Evolutionary conservation across 371 early-diverging fungal genomes (phyloP), one percentile per base, ranked within the genome.

Genomic region (Cokeromyces recurvatus): DNA sequence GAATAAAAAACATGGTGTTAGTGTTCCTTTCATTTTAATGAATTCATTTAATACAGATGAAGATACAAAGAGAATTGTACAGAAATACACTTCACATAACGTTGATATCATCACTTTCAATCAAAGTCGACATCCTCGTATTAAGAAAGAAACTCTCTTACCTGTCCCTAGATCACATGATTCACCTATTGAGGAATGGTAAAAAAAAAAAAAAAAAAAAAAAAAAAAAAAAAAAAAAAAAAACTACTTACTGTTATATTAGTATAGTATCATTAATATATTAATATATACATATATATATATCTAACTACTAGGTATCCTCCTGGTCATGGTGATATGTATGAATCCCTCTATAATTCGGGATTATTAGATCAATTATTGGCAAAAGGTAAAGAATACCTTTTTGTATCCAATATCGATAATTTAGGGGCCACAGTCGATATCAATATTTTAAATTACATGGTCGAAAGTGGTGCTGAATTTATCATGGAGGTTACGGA

Each of bases 401-500:
- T 99, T 35, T 99, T 99, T 78, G 88, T 99, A 20, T 94, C 95
- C 31, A 99, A 99, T 71, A 93, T 99, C n/a, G 99, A 99, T 71
- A 99, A 99, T 69, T 76, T 99, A 51, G 98, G 98, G 46, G 98
- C 99, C 20, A 98, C 97, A 14, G 97, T 99, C 31, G 99, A 99
- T 65, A 74, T 89, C 36, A 81, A 82, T 56, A 93, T 98, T 54
- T 78, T 99, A 43, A 82, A 95, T 53, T 94, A 97, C 68, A 82
- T 99, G 81, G 85, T 86, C 24, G 82, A 85, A 44, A 82, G 91
- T 23, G 86, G 84, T 10, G 77, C 97, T 44, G 99, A 98, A 60
- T 99, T 98, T 71, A 68, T 98, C 37, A 97, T 99, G 99, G 99
- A 99, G 75, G 97, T 99, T 15, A 99, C 99, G 6, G 92, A 98